Conservation (phyloP, 768 basidiomycete genomes). For the Thelephora aurantiotincta region DNA sequence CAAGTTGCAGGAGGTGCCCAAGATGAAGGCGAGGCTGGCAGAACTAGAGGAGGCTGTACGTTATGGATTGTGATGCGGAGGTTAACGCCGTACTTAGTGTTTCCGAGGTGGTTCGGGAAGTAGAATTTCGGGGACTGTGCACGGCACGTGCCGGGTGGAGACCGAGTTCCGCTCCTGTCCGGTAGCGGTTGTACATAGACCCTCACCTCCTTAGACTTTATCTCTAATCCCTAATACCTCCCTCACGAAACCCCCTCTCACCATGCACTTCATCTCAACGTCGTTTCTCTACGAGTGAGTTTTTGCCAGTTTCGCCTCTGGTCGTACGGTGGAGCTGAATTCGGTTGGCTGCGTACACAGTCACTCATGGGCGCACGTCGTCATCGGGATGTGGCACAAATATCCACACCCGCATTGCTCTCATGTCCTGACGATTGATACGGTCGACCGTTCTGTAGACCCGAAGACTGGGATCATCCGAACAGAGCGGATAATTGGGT, state of each 20-base stretch:
- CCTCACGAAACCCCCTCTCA: slow-evolving; percentile 5
- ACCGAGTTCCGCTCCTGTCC: too few species aligned
- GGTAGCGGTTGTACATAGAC: not conserved
- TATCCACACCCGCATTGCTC: slow-evolving; percentile 90
- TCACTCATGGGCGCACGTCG: slow-evolving; percentile 83
- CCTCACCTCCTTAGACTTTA: not conserved
- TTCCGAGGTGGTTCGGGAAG: too few species aligned
- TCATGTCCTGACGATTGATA: slow-evolving; percentile 80
- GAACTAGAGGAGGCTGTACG: slow-evolving; percentile 34
- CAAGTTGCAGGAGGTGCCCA: slow-evolving; percentile 80
- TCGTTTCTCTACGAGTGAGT: slow-evolving; percentile 75
- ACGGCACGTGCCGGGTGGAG: too few species aligned
- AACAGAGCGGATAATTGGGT: slow-evolving; percentile 81
- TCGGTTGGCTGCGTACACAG: slow-evolving; percentile 24
- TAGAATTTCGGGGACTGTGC: too few species aligned
- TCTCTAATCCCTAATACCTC: slow-evolving; percentile 4
- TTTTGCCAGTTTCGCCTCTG: not conserved
- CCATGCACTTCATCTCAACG: slow-evolving; percentile 82
- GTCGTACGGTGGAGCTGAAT: slow-evolving; percentile 5
- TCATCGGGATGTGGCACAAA: slow-evolving; percentile 90
- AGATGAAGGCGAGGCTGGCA: slow-evolving; percentile 61
- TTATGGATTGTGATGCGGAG: too few species aligned
- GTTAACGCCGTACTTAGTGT: too few species aligned
- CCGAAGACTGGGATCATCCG: slow-evolving; percentile 77
- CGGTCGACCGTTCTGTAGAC: slow-evolving; percentile 74